Conservation (phyloP, 2,329 filamentous ascomycete genomes). For the Chrysoporthe puriensis region DNA sequence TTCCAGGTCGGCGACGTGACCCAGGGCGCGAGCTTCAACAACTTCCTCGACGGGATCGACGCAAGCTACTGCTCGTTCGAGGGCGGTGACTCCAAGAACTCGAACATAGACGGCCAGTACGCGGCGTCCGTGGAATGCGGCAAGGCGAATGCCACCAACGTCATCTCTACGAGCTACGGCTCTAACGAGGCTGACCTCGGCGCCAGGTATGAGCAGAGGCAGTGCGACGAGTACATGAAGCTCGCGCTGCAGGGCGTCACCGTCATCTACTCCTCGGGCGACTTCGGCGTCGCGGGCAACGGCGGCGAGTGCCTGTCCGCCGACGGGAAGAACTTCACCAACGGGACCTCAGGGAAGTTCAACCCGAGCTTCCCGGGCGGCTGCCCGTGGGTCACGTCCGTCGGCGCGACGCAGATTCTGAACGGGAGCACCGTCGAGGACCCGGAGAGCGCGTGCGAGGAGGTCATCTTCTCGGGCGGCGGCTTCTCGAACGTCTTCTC, state of each 20-base stretch:
- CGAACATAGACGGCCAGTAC: constrained; percentile 42
- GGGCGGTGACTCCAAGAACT: constrained; percentile 45
- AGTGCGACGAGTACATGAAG: constrained; percentile 62
- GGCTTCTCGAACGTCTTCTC: constrained; percentile 55
- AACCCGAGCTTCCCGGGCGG: constrained; percentile 50
- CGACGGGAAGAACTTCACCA: constrained; percentile 35
- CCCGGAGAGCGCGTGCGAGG: constrained; percentile 50
- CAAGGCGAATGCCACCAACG: constrained; percentile 49
- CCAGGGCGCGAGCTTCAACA: constrained; percentile 36
- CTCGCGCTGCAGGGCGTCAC: constrained; percentile 56
- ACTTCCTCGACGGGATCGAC: constrained; percentile 45
- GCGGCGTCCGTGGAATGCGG: constrained; percentile 49
- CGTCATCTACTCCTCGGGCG: constrained; percentile 55
- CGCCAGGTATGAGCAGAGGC: constrained; percentile 51
- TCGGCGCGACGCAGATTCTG: constrained; percentile 54
- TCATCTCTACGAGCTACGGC: constrained; percentile 58
- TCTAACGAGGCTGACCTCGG: constrained; percentile 56
- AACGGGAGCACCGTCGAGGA: constrained; percentile 41
- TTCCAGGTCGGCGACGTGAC: constrained; percentile 49
- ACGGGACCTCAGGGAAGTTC: constrained; percentile 45
- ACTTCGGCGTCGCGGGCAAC: constrained; percentile 50
- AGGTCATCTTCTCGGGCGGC: constrained; percentile 50
- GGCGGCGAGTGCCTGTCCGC: constrained; percentile 41
- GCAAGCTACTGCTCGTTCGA: constrained; percentile 49
- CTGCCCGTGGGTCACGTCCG: constrained; percentile 55